Conservation (phyloP, 1,139 yeast species). For the Taphrina communis region DNA sequence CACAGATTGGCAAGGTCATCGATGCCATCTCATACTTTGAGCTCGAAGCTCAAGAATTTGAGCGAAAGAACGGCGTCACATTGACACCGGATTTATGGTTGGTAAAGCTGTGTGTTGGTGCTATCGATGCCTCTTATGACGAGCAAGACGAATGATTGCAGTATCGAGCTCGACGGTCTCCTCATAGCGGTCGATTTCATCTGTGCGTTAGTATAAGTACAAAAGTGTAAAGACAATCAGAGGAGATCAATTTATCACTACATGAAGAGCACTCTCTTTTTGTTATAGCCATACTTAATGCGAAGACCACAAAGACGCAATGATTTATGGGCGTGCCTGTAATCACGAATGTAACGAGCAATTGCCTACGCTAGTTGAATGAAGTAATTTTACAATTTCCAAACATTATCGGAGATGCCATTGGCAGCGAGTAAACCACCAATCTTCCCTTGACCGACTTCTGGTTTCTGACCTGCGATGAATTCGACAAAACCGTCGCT, state of each 20-base stretch:
- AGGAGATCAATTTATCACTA: too few species aligned
- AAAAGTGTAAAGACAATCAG: too few species aligned
- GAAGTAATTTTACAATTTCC: constrained; percentile 28
- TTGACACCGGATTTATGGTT: constrained; percentile 52
- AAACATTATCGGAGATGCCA: constrained; percentile 49
- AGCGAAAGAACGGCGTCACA: constrained; percentile 49
- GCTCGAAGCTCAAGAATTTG: constrained; percentile 52
- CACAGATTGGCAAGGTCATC: constrained; percentile 50
- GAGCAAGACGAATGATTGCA: constrained; percentile 30
- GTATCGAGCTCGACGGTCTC: too few species aligned
- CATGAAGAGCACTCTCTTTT: too few species aligned
- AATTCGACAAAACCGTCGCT: constrained; percentile 41
- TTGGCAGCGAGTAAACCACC: constrained; percentile 39
- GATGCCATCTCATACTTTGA: constrained; percentile 52
- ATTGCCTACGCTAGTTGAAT: not conserved
- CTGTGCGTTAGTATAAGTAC: too few species aligned
- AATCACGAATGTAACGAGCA: too few species aligned
- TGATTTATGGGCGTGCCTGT: not conserved
- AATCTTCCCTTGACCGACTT: constrained; percentile 38
- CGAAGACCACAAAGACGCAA: too few species aligned
- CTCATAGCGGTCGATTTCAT: too few species aligned
- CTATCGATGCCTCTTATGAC: constrained; percentile 34
- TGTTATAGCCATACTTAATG: too few species aligned
- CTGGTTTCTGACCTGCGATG: constrained; percentile 41
- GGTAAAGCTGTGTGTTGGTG: constrained; percentile 49